Conservation (phyloP, 768 basidiomycete species). For the Hygrophorus russula region DNA sequence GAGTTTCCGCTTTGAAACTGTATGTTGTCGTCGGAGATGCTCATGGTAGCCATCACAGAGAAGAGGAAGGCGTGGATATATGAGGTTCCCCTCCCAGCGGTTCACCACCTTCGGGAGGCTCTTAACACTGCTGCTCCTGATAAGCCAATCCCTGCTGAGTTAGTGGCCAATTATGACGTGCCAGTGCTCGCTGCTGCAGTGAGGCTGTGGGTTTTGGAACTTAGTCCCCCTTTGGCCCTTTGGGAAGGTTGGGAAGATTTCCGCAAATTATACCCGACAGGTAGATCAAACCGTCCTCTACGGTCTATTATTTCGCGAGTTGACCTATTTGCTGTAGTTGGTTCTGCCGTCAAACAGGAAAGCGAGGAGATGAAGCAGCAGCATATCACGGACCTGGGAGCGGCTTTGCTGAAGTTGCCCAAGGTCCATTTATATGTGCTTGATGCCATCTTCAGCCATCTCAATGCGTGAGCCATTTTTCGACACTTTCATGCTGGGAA, state of each 20-base stretch:
- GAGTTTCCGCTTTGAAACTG: constrained; percentile 13
- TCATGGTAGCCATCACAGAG: constrained; percentile 29
- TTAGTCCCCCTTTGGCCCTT: constrained; percentile 74
- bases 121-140: constrained; percentile 63
- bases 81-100: constrained; percentile 73
- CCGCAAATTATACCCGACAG: constrained; percentile 72
- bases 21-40: not conserved
- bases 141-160: constrained; percentile 39
- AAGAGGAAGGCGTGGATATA: constrained; percentile 92
- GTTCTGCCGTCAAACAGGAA: constrained; percentile 33
- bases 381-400: constrained; percentile 48
- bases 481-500: not conserved
- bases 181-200: constrained; percentile 78
- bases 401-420: constrained; percentile 59
- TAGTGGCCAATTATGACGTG: constrained; percentile 61
- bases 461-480: constrained; percentile 43
- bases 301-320: not conserved
- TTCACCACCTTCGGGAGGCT: constrained; percentile 78
- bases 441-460: constrained; percentile 66
- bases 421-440: constrained; percentile 74
- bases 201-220: constrained; percentile 88
- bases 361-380: constrained; percentile 44
- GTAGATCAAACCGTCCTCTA: constrained; percentile 31
- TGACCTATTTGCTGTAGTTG: constrained; percentile 7
- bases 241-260: constrained; percentile 93